These are phyloP conservation scores for Neurospora sp. DNA, from an alignment of 495 filamentous ascomycete species.

Conservation along the genomic window DNA sequence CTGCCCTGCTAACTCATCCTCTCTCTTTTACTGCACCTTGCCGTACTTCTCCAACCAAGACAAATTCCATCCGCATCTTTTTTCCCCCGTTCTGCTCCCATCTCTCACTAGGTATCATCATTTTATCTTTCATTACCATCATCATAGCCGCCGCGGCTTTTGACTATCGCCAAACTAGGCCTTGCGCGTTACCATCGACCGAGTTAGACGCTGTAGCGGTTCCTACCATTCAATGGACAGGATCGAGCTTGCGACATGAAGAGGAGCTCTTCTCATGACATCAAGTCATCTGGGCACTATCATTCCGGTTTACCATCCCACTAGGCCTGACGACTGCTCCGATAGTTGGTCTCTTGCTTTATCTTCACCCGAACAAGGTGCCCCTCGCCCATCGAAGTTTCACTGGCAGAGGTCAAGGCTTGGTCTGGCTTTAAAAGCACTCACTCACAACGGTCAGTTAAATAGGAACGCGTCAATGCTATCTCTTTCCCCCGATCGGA, in stretches of 20 bases:
- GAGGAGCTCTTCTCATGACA: slow-evolving; percentile 9
- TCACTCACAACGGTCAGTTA: slow-evolving; percentile 34
- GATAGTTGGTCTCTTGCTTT: slow-evolving; percentile 1
- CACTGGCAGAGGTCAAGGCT: slow-evolving; percentile 33
- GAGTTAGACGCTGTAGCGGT: neutral
- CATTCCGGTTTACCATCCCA: slow-evolving; percentile 1
- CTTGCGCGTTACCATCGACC: neutral
- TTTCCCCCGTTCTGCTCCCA: neutral
- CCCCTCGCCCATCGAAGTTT: slow-evolving; percentile 21
- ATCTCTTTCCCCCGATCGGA: neutral
- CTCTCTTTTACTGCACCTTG: neutral
- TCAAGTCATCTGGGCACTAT: slow-evolving; percentile 6
- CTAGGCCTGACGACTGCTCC: neutral
- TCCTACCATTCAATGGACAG: slow-evolving; percentile 11
- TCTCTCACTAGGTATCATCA: neutral
- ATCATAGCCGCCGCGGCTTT: neutral
- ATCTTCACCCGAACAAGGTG: neutral
- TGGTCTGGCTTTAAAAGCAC: slow-evolving; percentile 33
- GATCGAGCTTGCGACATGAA: slow-evolving; percentile 15
- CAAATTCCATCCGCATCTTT: neutral
- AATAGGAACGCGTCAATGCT: neutral
- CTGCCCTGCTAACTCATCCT: neutral
- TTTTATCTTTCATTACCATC: neutral
- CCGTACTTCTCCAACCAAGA: neutral
- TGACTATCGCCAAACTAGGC: neutral